Evolutionary conservation across 2,329 filamentous ascomycete genomes (phyloP), one percentile per base, ranked within the genome.

Genomic region (Cytospora chrysosperma): DNA sequence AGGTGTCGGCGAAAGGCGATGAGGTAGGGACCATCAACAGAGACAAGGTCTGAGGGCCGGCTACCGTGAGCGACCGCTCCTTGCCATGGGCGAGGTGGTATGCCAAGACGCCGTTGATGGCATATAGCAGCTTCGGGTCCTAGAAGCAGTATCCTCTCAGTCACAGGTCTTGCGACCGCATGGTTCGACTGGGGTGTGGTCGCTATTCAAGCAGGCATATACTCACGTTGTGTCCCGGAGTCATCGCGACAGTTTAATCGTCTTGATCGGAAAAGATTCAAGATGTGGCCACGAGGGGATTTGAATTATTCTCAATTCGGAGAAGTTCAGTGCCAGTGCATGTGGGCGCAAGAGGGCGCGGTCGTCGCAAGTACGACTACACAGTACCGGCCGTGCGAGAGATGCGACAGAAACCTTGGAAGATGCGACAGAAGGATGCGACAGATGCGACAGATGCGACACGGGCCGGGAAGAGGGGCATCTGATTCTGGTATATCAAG

Each of bases 11-110:
- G 71, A 86, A 91, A 27, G 89, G 85, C 32, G 91, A 91, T 19
- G 89, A 90, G 3, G 94, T 97, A 8, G 94, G 94, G 21, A 98
- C 94, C 94, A 98, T 98, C 71, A 98, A 79, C 62, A 98, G 83
- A 26, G 94, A 97, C 60, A 99, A 83, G 0, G 93, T 97, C 79
- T 97, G 93, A 21, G 93, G 89, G 2, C 93, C 93, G 2, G 90
- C 89, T 0, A 90, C 88, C 17, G 92, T 98, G 71, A 99, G 87
- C 17, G 86, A 84, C 62, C 89, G 81, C 77, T 98, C 93, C 69
- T 89, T 85, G 76, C 95, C 94, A 84, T 96, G 86, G 75, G 92
- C 87, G 66, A 98, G 87, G 74, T 97, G 92, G 79, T 92, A 97
- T 68, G 94, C 95, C 68, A 88, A 89, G 72, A 99, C 94, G 79